Conservation (phyloP, 176 grass and related monocot genomes). For the Oryza officinalis region DNA sequence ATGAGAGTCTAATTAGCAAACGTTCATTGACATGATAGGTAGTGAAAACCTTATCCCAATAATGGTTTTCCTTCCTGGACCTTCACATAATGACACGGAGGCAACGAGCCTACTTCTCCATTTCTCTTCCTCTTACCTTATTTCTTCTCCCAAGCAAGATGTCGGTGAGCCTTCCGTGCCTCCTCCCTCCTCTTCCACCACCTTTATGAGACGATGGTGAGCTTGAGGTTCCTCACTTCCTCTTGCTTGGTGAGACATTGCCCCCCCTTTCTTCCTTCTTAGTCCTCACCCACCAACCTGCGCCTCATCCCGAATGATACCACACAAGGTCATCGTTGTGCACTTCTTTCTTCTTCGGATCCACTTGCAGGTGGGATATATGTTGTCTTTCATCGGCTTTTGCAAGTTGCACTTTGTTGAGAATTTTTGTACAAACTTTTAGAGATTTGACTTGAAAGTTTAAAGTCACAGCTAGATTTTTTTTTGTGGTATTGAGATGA, state of each 20-base stretch:
- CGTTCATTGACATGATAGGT: not conserved
- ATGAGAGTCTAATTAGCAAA: not conserved
- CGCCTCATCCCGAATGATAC: not conserved
- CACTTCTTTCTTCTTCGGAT: not conserved
- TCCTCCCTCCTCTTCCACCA: not conserved
- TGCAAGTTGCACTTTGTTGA: not conserved
- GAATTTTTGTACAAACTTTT: no score
- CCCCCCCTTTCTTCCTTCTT: not conserved
- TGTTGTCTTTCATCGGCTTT: not conserved
- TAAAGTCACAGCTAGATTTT: no score
- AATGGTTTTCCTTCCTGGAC: no score
- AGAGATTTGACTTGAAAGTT: no score
- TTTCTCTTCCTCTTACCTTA: not conserved
- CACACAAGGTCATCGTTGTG: no score
- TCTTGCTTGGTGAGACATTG: not conserved
- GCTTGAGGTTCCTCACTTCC: not conserved
- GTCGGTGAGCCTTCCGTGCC: fast-evolving
- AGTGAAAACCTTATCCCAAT: not conserved
- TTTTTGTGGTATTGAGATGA: no score
- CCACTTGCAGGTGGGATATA: not conserved
- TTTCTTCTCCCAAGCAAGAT: not conserved
- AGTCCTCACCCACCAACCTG: no score
- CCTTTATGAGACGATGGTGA: not conserved
- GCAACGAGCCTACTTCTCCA: not conserved
- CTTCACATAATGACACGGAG: no score